These are phyloP conservation scores for Fusarium praegraminearum DNA, from an alignment of 2,329 filamentous ascomycete species.

Conservation along the genomic window DNA sequence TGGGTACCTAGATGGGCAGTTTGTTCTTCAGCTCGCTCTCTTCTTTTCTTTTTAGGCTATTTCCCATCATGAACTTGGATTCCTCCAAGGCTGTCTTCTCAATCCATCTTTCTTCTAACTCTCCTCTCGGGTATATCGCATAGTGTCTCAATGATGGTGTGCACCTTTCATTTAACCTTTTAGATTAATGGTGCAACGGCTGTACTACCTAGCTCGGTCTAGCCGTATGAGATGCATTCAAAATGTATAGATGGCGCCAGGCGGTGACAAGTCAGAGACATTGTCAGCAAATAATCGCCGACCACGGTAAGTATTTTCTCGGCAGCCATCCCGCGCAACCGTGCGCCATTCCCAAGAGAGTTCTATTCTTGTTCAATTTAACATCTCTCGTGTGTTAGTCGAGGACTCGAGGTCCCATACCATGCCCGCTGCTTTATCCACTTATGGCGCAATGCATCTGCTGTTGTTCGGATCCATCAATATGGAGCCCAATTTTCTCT, in stretches of 20 bases:
- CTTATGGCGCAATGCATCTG: background rate
- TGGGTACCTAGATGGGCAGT: no score
- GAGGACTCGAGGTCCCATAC: background rate
- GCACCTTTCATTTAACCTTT: slow-evolving; percentile 19
- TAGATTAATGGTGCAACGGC: slow-evolving; percentile 16
- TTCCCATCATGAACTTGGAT: background rate
- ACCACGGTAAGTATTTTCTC: slow-evolving; percentile 18
- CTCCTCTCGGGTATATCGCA: slow-evolving; percentile 6
- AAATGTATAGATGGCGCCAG: background rate
- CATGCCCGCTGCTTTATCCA: slow-evolving; percentile 4
- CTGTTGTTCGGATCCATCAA: background rate
- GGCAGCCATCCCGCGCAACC: slow-evolving; percentile 43
- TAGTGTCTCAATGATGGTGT: slow-evolving; percentile 7
- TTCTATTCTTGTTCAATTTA: slow-evolving; percentile 5
- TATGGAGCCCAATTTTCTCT: slow-evolving; percentile 1
- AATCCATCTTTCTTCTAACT: background rate
- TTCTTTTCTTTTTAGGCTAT: slow-evolving; percentile 17
- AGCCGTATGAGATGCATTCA: slow-evolving; percentile 7
- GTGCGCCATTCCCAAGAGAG: slow-evolving; percentile 10
- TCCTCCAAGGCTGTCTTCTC: background rate
- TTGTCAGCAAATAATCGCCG: slow-evolving; percentile 24
- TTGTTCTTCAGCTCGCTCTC: slow-evolving; percentile 6
- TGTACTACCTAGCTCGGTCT: background rate
- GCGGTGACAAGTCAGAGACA: background rate
- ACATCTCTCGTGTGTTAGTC: background rate